These are phyloP conservation scores for Geotrichum siamense DNA, from an alignment of 1,139 yeast species.

Conservation along the genomic window DNA sequence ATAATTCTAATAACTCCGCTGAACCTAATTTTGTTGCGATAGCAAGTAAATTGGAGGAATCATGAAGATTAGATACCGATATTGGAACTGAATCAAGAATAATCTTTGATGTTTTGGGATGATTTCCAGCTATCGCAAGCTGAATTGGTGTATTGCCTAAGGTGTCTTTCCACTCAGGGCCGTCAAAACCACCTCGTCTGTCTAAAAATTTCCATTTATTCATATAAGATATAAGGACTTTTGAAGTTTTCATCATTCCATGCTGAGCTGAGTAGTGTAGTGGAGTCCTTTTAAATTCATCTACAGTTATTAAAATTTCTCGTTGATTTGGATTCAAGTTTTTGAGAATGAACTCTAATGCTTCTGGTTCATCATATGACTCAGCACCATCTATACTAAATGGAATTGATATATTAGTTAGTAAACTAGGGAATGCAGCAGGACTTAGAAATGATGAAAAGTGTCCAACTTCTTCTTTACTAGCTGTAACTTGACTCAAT, in stretches of 20 bases:
- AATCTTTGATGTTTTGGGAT: slow-evolving; percentile 65
- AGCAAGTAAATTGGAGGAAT: slow-evolving; percentile 48
- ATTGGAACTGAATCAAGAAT: slow-evolving; percentile 45
- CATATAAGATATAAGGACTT: slow-evolving; percentile 48
- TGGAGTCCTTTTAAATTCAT: slow-evolving; percentile 75
- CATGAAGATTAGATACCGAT: slow-evolving; percentile 31
- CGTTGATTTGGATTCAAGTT: slow-evolving; percentile 48
- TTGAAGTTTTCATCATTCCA: slow-evolving; percentile 63
- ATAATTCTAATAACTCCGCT: slow-evolving; percentile 46
- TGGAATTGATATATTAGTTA: slow-evolving; percentile 38
- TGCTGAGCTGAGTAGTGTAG: slow-evolving; percentile 86
- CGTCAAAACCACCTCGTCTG: slow-evolving; percentile 9
- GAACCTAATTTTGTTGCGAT: slow-evolving; percentile 63
- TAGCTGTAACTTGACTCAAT: slow-evolving; percentile 55
- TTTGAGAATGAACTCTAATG: slow-evolving; percentile 47
- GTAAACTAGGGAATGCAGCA: slow-evolving; percentile 46
- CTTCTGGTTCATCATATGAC: slow-evolving; percentile 42
- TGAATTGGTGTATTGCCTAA: slow-evolving; percentile 80
- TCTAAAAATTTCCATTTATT: slow-evolving; percentile 46
- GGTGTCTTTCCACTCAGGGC: slow-evolving; percentile 66
- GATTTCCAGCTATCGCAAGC: slow-evolving; percentile 72
- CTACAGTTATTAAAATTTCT: slow-evolving; percentile 53
- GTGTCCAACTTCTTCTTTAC: slow-evolving; percentile 12
- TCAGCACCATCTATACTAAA: slow-evolving; percentile 59
- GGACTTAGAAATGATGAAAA: slow-evolving; percentile 36